Evolutionary conservation across 2,329 filamentous ascomycete species (phyloP).

Genomic region (Keithomyces neogunnii): DNA sequence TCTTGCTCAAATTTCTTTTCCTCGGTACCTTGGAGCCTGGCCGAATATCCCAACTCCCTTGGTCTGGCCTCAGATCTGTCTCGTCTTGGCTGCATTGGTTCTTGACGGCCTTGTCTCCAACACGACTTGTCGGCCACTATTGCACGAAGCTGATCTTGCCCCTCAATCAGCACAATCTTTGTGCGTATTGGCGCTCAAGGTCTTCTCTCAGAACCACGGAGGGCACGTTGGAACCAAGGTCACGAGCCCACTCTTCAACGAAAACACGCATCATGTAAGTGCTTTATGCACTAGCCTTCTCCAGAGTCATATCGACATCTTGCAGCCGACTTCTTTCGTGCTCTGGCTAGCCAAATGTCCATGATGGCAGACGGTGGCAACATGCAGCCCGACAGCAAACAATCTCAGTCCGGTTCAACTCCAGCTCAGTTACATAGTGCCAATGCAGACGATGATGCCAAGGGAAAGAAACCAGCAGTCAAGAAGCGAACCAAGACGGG

Average conservation of each 20-base stretch:
- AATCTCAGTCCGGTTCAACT: conserved; percentile 17
- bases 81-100: background rate
- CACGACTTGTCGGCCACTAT: background rate
- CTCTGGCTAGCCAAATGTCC: background rate
- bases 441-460: conserved; percentile 31
- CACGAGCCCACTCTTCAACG: background rate
- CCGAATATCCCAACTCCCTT: background rate
- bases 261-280: conserved; percentile 11
- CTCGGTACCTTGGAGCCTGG: conserved; percentile 1
- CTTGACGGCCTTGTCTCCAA: background rate
- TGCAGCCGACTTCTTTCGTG: background rate
- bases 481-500: conserved; percentile 84
- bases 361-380: conserved; percentile 3
- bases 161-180: background rate
- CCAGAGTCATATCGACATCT: background rate
- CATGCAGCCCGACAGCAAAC: conserved; percentile 7
- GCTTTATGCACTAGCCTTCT: background rate
- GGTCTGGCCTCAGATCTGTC: background rate
- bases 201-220: background rate
- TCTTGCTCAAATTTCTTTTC: conserved; percentile 8
- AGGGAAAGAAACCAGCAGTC: conserved; percentile 36
- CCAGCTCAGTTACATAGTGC: conserved; percentile 22
- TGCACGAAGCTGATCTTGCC: background rate
- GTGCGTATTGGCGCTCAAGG: background rate
- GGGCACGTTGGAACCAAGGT: background rate